phyloP scores from a whole-genome alignment of 495 filamentous ascomycete genomes.

The Daldinia vernicosa region DNA sequence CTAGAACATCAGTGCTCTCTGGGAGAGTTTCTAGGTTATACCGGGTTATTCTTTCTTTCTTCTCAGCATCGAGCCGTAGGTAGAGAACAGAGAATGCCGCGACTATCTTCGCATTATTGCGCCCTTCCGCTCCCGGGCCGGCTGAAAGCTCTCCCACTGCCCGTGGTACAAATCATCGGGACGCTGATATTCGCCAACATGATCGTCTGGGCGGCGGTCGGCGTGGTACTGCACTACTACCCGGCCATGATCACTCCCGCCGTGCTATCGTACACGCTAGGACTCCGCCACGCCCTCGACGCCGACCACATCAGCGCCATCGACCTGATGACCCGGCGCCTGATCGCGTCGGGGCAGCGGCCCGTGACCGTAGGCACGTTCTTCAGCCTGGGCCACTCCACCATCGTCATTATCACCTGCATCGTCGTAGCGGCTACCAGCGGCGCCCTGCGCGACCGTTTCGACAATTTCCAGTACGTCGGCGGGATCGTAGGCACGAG shows the following conservation, averaged over 20 bases:
- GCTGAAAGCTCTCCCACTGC: constrained; percentile 63
- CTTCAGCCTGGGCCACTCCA: constrained; percentile 93
- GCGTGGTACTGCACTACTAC: constrained; percentile 68
- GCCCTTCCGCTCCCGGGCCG: constrained; percentile 38
- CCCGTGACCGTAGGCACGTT: constrained; percentile 97
- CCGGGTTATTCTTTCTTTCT: no score
- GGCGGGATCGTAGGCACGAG: constrained; percentile 88
- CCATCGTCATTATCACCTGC: constrained; percentile 91
- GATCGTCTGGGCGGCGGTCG: constrained; percentile 76
- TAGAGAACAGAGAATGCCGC: constrained; percentile 23
- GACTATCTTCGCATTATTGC: constrained; percentile 11
- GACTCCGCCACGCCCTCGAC: constrained; percentile 92
- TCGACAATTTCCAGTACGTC: constrained; percentile 81
- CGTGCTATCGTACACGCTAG: constrained; percentile 86
- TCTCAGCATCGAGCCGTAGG: no score
- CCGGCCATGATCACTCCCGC: constrained; percentile 76
- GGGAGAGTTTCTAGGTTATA: background rate
- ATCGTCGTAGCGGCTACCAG: constrained; percentile 90
- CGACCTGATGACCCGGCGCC: constrained; percentile 90
- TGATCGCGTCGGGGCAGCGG: constrained; percentile 85
- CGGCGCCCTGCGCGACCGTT: constrained; percentile 78
- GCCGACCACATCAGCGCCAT: constrained; percentile 98
- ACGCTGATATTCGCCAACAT: constrained; percentile 72
- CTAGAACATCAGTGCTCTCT: background rate
- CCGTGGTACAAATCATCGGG: constrained; percentile 72